A percentile compares a stretch with the other conserved stretches of the same genome.
Conservation (phyloP, 202 grass and related monocot genomes). For the Hordeum pubiflorum region DNA sequence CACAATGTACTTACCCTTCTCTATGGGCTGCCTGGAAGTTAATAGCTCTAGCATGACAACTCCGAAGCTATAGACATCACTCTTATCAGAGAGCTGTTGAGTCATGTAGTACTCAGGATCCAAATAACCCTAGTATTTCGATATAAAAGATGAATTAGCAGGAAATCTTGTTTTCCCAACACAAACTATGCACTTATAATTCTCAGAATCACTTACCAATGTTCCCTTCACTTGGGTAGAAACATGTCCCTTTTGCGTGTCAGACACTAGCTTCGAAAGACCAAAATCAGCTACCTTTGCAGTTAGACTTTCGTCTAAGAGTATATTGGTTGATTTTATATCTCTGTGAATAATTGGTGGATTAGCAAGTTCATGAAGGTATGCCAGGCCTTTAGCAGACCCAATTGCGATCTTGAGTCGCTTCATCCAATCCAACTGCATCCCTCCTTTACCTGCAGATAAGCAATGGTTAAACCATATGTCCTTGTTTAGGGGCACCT, state of each 20-base stretch:
- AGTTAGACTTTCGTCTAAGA: constrained; percentile 48
- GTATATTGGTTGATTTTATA: constrained; percentile 69
- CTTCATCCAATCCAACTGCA: constrained; percentile 46
- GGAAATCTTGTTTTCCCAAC: not conserved
- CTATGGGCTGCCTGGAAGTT: constrained; percentile 54
- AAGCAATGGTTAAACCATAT: constrained; percentile 10
- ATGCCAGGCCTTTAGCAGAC: constrained; percentile 63
- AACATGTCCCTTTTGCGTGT: constrained; percentile 45
- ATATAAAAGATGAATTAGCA: constrained; percentile 20
- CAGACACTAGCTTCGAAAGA: constrained; percentile 53
- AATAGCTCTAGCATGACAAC: constrained; percentile 66
- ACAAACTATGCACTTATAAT: not conserved
- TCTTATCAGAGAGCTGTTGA: constrained; percentile 63
- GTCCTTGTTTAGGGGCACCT: not conserved
- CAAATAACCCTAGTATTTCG: constrained; percentile 54
- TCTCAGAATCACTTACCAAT: constrained; percentile 40
- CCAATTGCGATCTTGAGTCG: constrained; percentile 43
- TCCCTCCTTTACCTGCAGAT: constrained; percentile 39
- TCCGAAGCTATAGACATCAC: constrained; percentile 67
- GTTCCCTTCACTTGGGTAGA: constrained; percentile 73
- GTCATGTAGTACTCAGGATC: constrained; percentile 81
- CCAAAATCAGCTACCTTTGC: constrained; percentile 79
- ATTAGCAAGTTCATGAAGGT: constrained; percentile 68
- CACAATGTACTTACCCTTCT: constrained; percentile 55
- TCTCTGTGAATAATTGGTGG: constrained; percentile 70